Evolutionary conservation across 108 stramenopile species (phyloP), one percentile per base, ranked within the genome.

Genomic region (Cyclotella cryptica): DNA sequence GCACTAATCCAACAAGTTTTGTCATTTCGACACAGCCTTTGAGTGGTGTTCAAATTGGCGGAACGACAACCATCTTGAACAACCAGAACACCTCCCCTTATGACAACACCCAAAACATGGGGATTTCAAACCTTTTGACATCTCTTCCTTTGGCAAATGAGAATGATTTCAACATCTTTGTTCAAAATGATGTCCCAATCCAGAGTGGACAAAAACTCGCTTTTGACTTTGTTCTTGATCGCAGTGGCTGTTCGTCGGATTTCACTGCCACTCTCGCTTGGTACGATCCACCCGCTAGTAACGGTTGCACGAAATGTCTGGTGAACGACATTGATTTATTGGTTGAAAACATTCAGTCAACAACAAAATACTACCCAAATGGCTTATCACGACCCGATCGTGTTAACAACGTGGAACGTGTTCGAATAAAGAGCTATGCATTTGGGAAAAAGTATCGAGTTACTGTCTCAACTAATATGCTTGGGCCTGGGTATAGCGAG

Each of bases 281-380:
- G 92, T 75, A 77, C 65, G 92, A 93, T 66, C 87, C 89, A 22
- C 76, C 88, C 4, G 86, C 71, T n/a, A 49, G 54, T 28, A 59
- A 68, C 29, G 51, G 68, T 17, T 88, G 88, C 26, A 45, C 80
- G 0, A 68, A 75, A 41, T 88, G 88, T 60, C 61, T 90, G 13
- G 62, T 88, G 17, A 89, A 93, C 77, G 89, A 93, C 69, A 62
- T 93, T 44, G 92, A 93, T 69, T 74, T 93, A n/a, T 41, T 53
- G 3, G 54, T 80, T 0, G 53, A 47, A 44, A 74, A 76, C 27
- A 22, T 67, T 22, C 24, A 29, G 3, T 59, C 54, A 18, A 26
- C 65, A 14, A 58, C 45, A n/a, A 74, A 45, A 26, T 62, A 66
- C 46, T 80, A 61, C 41, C 79, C 84, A 3, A 85, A 85, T 52